phyloP scores from a whole-genome alignment of 2,329 filamentous ascomycete genomes.

The Phaeosphaeria sp. region DNA sequence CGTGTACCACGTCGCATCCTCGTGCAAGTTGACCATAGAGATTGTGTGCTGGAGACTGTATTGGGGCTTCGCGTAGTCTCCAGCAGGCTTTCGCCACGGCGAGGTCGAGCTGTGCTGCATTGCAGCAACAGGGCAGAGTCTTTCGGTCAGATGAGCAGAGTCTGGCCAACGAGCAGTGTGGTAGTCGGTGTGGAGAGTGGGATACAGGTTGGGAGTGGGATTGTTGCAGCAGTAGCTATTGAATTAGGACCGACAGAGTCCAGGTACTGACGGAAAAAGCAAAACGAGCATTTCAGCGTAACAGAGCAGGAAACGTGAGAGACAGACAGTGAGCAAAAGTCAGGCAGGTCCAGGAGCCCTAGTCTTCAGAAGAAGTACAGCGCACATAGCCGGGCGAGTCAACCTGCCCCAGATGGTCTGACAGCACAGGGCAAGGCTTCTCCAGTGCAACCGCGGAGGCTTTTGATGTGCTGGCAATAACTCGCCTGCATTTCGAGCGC shows the following conservation, averaged over 20 bases:
- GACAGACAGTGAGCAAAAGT: slow-evolving; percentile 29
- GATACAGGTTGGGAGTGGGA: slow-evolving; percentile 21
- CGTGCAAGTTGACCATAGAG: slow-evolving; percentile 51
- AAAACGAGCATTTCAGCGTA: slow-evolving; percentile 38
- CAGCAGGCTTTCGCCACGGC: slow-evolving; percentile 42
- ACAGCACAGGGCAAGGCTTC: slow-evolving; percentile 39
- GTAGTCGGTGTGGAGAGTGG: slow-evolving; percentile 21
- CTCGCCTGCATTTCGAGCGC: slow-evolving; percentile 45
- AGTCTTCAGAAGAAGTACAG: slow-evolving; percentile 44
- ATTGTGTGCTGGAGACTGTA: slow-evolving; percentile 47
- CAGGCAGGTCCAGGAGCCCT: slow-evolving; percentile 38
- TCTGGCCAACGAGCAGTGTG: slow-evolving; percentile 29
- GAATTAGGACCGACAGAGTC: slow-evolving; percentile 17
- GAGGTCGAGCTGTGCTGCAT: slow-evolving; percentile 47
- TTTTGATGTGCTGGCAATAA: slow-evolving; percentile 51
- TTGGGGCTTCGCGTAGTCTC: slow-evolving; percentile 43
- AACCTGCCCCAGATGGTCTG: slow-evolving; percentile 24
- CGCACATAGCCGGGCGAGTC: slow-evolving; percentile 23
- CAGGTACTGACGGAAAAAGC: slow-evolving; percentile 34
- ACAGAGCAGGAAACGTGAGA: slow-evolving; percentile 32
- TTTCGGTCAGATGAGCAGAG: slow-evolving; percentile 29
- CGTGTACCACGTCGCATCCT: slow-evolving; percentile 45
- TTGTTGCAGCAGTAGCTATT: slow-evolving; percentile 12
- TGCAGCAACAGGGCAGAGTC: slow-evolving; percentile 22
- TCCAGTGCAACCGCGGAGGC: slow-evolving; percentile 37